Conservation (phyloP, 306 rosid genomes). For the Fragaria iinumae region DNA sequence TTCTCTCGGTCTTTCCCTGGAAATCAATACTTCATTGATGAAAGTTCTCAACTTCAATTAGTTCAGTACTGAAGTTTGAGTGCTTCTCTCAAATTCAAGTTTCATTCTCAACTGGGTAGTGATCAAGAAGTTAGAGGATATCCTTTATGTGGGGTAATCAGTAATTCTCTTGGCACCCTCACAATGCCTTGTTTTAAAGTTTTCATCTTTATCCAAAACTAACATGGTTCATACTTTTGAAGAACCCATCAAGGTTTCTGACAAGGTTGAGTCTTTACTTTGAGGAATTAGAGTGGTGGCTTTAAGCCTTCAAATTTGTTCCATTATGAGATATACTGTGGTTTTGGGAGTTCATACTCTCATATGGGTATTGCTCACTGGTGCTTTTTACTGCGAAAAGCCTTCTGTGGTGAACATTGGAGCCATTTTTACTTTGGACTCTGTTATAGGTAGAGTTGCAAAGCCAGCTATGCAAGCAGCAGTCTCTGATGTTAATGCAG, state of each 20-base stretch:
- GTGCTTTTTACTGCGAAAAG: conserved; percentile 41
- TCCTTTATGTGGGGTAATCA: neutral
- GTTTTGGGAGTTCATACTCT: conserved; percentile 31
- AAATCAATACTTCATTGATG: neutral
- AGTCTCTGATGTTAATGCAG: conserved; percentile 66
- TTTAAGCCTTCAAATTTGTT: conserved; percentile 5
- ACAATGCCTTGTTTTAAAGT: neutral
- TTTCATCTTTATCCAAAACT: conserved; percentile 8
- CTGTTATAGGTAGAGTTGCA: conserved; percentile 80
- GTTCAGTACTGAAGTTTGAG: neutral
- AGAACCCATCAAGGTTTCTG: conserved; percentile 20
- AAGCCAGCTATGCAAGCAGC: conserved; percentile 71
- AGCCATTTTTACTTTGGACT: conserved; percentile 68
- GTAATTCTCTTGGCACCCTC: conserved; percentile 10
- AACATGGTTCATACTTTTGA: conserved; percentile 13
- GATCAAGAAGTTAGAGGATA: neutral
- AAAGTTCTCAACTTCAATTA: neutral
- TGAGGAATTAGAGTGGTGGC: conserved; percentile 31
- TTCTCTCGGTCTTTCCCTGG: neutral
- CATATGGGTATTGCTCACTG: conserved; percentile 49
- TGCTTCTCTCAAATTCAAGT: neutral
- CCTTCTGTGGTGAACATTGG: conserved; percentile 70
- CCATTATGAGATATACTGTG: conserved; percentile 37
- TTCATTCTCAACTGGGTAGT: conserved; percentile 13
- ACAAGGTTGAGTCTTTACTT: conserved; percentile 22